Evolutionary conservation across 164 flowering plant genomes (phyloP).

Genomic region (Amborella trichopoda): DNA sequence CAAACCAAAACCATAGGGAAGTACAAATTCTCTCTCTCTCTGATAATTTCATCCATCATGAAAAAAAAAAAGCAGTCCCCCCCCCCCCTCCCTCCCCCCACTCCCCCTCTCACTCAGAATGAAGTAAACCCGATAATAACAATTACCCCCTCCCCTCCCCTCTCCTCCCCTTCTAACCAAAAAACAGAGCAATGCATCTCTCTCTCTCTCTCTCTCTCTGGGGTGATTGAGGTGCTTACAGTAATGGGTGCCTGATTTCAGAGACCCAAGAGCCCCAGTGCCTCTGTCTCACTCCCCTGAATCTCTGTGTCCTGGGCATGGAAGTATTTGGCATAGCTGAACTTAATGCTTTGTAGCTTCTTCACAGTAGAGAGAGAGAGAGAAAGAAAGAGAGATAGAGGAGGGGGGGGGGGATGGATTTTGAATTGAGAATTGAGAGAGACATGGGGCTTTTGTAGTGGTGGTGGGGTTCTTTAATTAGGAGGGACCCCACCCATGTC

Average conservation of each 20-base stretch:
- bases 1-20: too few relatives aligned
- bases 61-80: too few relatives aligned
- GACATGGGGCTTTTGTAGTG: constrained; percentile 8
- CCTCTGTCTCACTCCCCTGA: constrained; percentile 18
- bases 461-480: too few relatives aligned
- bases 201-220: too few relatives aligned
- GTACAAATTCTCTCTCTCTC: too few relatives aligned
- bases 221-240: constrained; percentile 3
- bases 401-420: not conserved
- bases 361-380: not conserved
- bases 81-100: too few relatives aligned
- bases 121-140: too few relatives aligned
- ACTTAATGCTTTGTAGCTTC: not conserved
- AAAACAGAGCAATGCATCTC: not conserved
- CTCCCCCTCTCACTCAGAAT: too few relatives aligned
- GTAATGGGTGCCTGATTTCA: constrained; percentile 18
- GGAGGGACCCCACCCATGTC: too few relatives aligned
- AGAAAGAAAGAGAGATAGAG: not conserved
- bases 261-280: constrained; percentile 21
- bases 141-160: too few relatives aligned
- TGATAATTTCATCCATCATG: too few relatives aligned
- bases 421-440: constrained; percentile 1
- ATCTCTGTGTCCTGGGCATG: constrained; percentile 13
- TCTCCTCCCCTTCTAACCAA: too few relatives aligned
- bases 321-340: not conserved